Conservation (phyloP, 2,329 filamentous ascomycete genomes). For the Seiridium cupressi region DNA sequence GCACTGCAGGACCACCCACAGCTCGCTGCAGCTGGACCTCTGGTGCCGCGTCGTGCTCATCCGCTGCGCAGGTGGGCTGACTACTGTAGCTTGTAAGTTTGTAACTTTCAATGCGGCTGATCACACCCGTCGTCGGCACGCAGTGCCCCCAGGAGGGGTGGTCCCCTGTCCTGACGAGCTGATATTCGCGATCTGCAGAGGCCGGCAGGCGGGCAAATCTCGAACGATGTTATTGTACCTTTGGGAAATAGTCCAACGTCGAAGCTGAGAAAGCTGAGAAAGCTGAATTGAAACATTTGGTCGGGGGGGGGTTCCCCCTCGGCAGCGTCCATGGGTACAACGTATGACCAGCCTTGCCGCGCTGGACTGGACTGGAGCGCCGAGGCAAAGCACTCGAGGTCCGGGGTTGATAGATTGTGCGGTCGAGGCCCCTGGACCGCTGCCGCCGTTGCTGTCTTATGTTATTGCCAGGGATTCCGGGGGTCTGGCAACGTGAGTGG, state of each 20-base stretch:
- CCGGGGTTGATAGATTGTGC: too few species aligned
- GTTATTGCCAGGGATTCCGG: too few species aligned
- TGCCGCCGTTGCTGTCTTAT: too few species aligned
- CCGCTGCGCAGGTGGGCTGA: background rate
- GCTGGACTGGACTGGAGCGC: too few species aligned
- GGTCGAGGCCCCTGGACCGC: too few species aligned
- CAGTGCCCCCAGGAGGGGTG: background rate
- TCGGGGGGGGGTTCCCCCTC: background rate
- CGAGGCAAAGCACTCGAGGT: too few species aligned
- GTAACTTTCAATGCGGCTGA: constrained; percentile 1
- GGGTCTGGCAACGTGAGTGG: too few species aligned
- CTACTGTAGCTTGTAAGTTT: background rate
- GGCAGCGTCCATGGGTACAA: too few species aligned
- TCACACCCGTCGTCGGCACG: background rate
- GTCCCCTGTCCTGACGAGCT: background rate
- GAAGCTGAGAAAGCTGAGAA: background rate
- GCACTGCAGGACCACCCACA: background rate
- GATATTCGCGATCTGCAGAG: background rate
- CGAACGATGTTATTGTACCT: background rate
- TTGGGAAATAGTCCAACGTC: background rate
- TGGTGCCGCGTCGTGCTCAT: constrained; percentile 1
- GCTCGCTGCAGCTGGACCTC: constrained; percentile 5
- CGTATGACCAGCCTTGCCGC: too few species aligned
- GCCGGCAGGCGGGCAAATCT: background rate
- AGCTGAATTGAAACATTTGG: background rate